phyloP scores from a whole-genome alignment of 176 grass and related monocot species.

The Bromus sterilis region DNA sequence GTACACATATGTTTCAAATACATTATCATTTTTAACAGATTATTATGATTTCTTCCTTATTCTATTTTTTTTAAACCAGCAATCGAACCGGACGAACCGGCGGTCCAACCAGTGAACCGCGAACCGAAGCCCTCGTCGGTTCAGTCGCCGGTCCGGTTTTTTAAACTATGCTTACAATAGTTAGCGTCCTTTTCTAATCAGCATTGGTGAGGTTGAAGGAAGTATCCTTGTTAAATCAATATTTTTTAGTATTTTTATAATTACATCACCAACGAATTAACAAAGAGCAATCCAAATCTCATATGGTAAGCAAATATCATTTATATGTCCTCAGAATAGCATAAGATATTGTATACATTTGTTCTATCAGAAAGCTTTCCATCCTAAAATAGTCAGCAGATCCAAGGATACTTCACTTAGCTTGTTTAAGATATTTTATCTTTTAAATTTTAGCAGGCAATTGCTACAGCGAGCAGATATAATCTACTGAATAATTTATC shows the following conservation, averaged over 20 bases:
- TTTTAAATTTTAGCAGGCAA: neutral
- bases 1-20: too few relatives aligned
- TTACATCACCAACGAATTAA: neutral
- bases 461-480: neutral
- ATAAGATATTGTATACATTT: slow-evolving; percentile 4
- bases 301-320: neutral
- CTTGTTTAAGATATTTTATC: slow-evolving; percentile 2
- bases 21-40: too few relatives aligned
- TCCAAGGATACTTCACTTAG: neutral
- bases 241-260: neutral
- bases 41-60: too few relatives aligned
- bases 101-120: too few relatives aligned
- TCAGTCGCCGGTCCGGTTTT: too few relatives aligned
- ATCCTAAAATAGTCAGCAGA: neutral
- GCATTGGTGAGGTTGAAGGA: neutral
- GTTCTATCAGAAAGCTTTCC: neutral
- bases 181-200: neutral
- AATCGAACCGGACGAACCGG: too few relatives aligned
- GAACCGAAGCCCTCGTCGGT: too few relatives aligned
- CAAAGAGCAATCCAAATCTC: slow-evolving; percentile 3
- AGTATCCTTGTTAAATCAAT: neutral
- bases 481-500: neutral
- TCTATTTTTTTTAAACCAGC: too few relatives aligned
- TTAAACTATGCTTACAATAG: neutral
- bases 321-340: neutral